These are phyloP conservation scores for Echium plantagineum DNA, from an alignment of 257 asterid species.

Conservation along the genomic window DNA sequence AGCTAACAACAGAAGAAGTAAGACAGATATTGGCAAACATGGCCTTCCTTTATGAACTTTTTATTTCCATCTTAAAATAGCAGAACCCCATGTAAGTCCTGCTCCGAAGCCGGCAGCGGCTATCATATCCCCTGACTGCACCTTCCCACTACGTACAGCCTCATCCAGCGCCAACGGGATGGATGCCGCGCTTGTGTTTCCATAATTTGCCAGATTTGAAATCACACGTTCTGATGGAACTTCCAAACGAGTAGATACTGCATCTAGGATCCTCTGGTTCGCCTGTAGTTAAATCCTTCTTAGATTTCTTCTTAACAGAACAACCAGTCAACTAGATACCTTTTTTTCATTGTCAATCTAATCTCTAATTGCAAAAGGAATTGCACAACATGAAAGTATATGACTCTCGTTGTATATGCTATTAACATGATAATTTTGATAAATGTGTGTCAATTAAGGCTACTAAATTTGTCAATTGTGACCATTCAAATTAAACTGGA, in stretches of 20 bases:
- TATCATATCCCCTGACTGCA: constrained; percentile 59
- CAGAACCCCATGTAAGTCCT: constrained; percentile 96
- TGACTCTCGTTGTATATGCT: no score
- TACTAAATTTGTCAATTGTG: no score
- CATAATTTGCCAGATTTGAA: constrained; percentile 79
- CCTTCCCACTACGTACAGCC: constrained; percentile 80
- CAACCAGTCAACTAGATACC: no score
- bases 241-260: constrained; percentile 67
- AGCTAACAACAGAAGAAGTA: no score
- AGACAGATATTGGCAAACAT: not conserved
- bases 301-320: no score
- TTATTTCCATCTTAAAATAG: constrained; percentile 85
- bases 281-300: constrained; percentile 40
- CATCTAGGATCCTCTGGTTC: constrained; percentile 81
- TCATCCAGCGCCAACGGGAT: constrained; percentile 94
- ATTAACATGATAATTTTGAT: no score
- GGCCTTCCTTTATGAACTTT: not conserved
- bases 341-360: no score
- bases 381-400: no score
- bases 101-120: constrained; percentile 98
- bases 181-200: constrained; percentile 89
- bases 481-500: no score
- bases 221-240: constrained; percentile 72
- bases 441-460: no score
- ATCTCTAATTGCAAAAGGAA: no score